Evolutionary conservation across 176 grass and related monocot genomes (phyloP).

Genomic region (Aegilops speltoides): DNA sequence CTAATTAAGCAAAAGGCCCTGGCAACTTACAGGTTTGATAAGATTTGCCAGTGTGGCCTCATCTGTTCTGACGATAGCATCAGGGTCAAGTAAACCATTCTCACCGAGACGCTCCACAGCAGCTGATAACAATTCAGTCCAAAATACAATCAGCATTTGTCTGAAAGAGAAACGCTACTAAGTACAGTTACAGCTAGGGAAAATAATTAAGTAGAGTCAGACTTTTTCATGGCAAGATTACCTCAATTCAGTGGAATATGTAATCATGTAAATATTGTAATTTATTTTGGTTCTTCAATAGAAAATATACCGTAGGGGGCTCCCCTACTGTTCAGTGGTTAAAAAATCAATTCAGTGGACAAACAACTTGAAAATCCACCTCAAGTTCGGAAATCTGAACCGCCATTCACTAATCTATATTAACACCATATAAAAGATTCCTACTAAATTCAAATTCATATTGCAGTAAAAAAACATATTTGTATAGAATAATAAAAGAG

Average conservation of each 20-base stretch:
- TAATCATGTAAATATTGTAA: too few relatives aligned
- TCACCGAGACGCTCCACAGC: slow-evolving; percentile 75
- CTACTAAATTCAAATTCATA: background rate
- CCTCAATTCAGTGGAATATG: background rate
- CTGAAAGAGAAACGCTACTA: slow-evolving; percentile 3
- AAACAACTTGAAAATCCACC: background rate
- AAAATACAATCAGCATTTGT: slow-evolving; percentile 39
- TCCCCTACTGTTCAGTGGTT: too few relatives aligned
- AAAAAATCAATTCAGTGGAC: background rate
- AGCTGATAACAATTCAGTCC: slow-evolving; percentile 56
- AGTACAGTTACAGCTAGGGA: background rate
- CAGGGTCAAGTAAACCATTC: slow-evolving; percentile 77
- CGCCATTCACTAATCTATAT: background rate
- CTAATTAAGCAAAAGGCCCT: background rate
- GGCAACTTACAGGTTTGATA: slow-evolving; percentile 84
- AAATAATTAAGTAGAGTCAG: background rate
- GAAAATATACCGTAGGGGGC: too few relatives aligned
- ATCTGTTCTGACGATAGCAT: slow-evolving; percentile 74
- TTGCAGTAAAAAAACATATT: background rate
- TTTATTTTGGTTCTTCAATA: too few relatives aligned
- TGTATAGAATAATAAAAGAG: background rate
- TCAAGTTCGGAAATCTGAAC: background rate
- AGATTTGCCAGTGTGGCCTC: slow-evolving; percentile 66
- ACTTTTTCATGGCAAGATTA: slow-evolving; percentile 8
- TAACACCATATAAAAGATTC: background rate